Evolutionary conservation across 768 basidiomycete genomes (phyloP), one percentile per base, ranked within the genome.

Genomic region (Neoboletus subvelutipes): DNA sequence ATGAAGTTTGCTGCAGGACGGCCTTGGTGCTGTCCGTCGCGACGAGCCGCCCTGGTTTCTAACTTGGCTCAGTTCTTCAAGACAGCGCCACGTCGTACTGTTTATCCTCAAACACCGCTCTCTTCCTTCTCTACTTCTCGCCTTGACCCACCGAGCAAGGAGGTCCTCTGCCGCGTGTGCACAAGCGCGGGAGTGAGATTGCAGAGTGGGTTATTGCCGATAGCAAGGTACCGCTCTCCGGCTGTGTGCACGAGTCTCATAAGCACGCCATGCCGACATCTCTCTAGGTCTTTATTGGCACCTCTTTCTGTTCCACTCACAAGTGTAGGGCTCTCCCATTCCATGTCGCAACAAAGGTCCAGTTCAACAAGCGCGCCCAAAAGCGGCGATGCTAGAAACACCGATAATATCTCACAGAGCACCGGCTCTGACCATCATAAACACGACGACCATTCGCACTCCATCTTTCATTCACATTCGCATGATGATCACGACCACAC

Each of bases 381-480:
- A 26, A n/a, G 47, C 15, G 55, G 64, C 60, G 56, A 73, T 52
- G 67, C 73, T 22, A 68, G 73, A 55, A 67, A 68, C 33, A 46
- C 64, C 50, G 51, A 60, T 20, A 54, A 57, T 34, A 54, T 4
- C 42, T 28, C 47, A 4, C 49, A n/a, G 17, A 49, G 15, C 15
- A 8, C 39, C 28, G 47, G 41, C 71, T 73, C 81, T 63, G 75
- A 77, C 54, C 76, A 81, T 42, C 65, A 71, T 40, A 51, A 56
- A 15, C 70, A 77, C 52, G 55, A 72, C 54, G 67, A 60, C 40
- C 80, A 85, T 64, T 67, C 83, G 6, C 84, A 83, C 58, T 83
- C 84, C 26, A 67, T 87, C 60, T 86, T 87, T 65, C 88, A 88
- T 66, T 81, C 83, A 13, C 86, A 88, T 66, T 81, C 83, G 20